Conservation (phyloP, 1,284 basidiomycete species). For the Ustilago tritici region DNA sequence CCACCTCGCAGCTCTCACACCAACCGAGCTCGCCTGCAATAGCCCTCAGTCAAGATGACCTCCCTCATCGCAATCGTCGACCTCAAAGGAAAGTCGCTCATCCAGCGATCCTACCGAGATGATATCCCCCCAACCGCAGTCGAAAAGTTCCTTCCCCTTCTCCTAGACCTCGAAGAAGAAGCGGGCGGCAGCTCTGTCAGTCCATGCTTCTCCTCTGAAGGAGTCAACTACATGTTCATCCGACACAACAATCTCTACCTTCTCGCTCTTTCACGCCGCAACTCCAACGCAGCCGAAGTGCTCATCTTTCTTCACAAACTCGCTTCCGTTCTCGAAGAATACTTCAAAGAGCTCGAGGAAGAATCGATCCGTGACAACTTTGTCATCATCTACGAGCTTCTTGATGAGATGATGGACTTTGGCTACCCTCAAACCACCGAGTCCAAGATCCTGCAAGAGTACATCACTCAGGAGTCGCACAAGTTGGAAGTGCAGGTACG, state of each 20-base stretch:
- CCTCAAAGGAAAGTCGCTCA: constrained; percentile 97
- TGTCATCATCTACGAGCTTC: constrained; percentile 90
- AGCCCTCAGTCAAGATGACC: constrained; percentile 57
- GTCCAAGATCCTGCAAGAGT: constrained; percentile 99
- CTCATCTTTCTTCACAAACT: constrained; percentile 97
- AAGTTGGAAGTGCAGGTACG: constrained; percentile 97
- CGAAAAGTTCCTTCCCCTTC: constrained; percentile 91
- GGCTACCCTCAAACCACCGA: constrained; percentile 99
- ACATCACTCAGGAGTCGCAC: constrained; percentile 99
- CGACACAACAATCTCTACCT: constrained; percentile 97
- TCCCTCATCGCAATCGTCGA: constrained; percentile 88
- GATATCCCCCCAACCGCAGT: constrained; percentile 90
- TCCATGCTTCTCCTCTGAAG: constrained; percentile 84
- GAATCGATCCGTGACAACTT: constrained; percentile 99
- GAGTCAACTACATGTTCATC: constrained; percentile 96
- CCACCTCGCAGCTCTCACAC: neutral
- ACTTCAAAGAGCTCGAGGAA: constrained; percentile 99
- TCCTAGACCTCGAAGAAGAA: constrained; percentile 98
- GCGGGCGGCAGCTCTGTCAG: constrained; percentile 79
- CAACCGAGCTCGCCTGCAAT: neutral
- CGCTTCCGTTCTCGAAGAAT: constrained; percentile 83
- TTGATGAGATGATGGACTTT: constrained; percentile 99
- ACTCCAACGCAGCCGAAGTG: constrained; percentile 94
- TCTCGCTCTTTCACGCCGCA: constrained; percentile 93
- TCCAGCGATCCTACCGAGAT: constrained; percentile 96